A percentile compares a stretch with the other conserved stretches of the same genome.
Conservation (phyloP, 306 rosid genomes). For the Dalbergia cochinchinensis region DNA sequence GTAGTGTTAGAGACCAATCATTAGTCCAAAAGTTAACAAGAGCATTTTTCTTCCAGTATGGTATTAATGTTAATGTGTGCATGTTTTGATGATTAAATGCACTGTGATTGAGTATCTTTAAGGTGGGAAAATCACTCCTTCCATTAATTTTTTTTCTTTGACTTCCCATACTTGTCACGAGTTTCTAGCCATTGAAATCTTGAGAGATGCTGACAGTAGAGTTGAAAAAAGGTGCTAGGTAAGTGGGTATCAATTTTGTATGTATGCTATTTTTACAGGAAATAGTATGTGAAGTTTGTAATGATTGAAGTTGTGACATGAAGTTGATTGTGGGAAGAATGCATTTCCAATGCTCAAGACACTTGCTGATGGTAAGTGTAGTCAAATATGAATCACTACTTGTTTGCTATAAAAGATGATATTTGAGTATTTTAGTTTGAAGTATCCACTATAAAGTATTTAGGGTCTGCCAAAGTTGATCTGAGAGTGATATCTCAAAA, state of each 20-base stretch:
- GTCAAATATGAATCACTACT: neutral
- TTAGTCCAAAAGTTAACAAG: no score
- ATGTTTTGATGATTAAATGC: neutral
- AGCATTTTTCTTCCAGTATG: no score
- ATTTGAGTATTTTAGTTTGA: neutral
- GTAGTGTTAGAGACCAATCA: no score
- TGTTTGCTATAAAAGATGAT: neutral
- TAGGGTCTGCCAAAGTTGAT: neutral
- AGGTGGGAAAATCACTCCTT: neutral
- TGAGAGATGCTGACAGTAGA: neutral
- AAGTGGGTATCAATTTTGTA: neutral
- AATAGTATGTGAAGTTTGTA: neutral
- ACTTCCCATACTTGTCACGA: neutral
- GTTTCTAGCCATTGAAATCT: neutral
- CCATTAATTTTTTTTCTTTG: neutral
- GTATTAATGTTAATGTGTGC: neutral
- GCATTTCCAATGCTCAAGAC: constrained; percentile 7
- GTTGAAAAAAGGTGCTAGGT: neutral
- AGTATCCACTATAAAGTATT: neutral
- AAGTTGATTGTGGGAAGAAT: neutral
- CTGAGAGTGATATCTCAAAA: neutral
- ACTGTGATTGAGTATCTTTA: neutral
- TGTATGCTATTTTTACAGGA: neutral
- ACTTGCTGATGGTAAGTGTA: neutral
- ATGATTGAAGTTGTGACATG: constrained; percentile 6